phyloP scores from a whole-genome alignment of 257 asterid species.

The Petrea volubilis region DNA sequence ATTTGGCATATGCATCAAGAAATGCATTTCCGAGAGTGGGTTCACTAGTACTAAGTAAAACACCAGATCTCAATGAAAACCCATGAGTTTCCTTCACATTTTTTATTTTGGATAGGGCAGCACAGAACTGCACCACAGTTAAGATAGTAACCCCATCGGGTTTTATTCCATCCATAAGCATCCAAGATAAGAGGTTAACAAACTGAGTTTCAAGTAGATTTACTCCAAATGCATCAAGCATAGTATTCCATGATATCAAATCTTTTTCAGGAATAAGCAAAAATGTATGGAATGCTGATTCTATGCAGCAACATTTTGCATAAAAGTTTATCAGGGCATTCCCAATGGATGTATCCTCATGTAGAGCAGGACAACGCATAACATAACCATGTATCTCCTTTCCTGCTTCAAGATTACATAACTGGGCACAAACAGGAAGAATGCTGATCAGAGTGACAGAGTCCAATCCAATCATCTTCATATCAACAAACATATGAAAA shows the following conservation, averaged over 20 bases:
- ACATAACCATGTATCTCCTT: slow-evolving; percentile 77
- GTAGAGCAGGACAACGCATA: slow-evolving; percentile 42
- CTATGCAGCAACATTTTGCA: slow-evolving; percentile 52
- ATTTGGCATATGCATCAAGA: slow-evolving; percentile 81
- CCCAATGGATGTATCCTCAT: slow-evolving; percentile 53
- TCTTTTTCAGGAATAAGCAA: slow-evolving; percentile 49
- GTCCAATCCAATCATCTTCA: slow-evolving; percentile 43
- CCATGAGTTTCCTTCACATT: slow-evolving; percentile 79
- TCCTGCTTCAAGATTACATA: slow-evolving; percentile 51
- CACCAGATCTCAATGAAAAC: slow-evolving; percentile 47
- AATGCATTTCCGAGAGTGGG: slow-evolving; percentile 68
- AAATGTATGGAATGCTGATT: slow-evolving; percentile 55
- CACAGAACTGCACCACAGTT: slow-evolving; percentile 49
- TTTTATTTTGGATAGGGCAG: slow-evolving; percentile 33
- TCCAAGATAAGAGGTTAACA: slow-evolving; percentile 41
- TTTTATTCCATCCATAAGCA: slow-evolving; percentile 53
- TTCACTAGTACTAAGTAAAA: slow-evolving; percentile 38
- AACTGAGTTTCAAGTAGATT: slow-evolving; percentile 46
- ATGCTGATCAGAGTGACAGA: slow-evolving; percentile 62
- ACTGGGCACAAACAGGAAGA: slow-evolving; percentile 72
- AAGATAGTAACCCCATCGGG: slow-evolving; percentile 71
- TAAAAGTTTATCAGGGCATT: slow-evolving; percentile 73
- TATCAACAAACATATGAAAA: slow-evolving; percentile 41
- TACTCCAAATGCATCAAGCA: slow-evolving; percentile 67
- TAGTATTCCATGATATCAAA: slow-evolving; percentile 78